Percentiles rank a stretch among this genome's conserved stretches.
phyloP scores from a whole-genome alignment of 1,139 yeast species.

The Yamadazyma trypodendri region DNA sequence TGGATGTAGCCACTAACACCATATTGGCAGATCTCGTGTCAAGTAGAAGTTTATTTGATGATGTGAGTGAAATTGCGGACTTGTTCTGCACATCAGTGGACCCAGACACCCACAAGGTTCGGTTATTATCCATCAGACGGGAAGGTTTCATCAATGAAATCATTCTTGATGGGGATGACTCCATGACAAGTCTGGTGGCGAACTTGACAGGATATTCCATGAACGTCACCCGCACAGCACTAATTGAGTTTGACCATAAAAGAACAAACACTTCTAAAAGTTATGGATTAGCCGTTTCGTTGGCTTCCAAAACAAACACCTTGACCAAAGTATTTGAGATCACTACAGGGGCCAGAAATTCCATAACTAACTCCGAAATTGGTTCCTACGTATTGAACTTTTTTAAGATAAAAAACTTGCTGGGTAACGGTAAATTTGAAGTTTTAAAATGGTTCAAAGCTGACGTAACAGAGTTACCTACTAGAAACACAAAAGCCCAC shows the following conservation, averaged over 20 bases:
- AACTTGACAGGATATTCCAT: slow-evolving; percentile 6
- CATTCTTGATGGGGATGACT: slow-evolving; percentile 14
- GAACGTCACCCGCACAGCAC: slow-evolving; percentile 11
- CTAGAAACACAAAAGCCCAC: slow-evolving; percentile 2
- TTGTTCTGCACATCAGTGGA: slow-evolving; percentile 13
- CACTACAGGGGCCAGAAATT: slow-evolving; percentile 12
- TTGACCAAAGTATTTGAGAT: slow-evolving; percentile 18
- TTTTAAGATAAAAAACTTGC: slow-evolving; percentile 15
- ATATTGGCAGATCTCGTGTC: slow-evolving; percentile 4
- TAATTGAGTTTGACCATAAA: slow-evolving; percentile 19
- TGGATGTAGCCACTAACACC: slow-evolving; percentile 3
- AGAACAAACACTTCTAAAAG: slow-evolving; percentile 7
- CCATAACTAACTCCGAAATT: slow-evolving; percentile 13
- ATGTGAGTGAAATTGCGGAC: slow-evolving; percentile 10
- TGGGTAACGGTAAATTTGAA: slow-evolving; percentile 13
- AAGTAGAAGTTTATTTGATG: slow-evolving; percentile 4
- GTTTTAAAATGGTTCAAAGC: slow-evolving; percentile 20
- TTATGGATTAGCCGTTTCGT: slow-evolving; percentile 18
- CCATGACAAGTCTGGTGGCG: slow-evolving; percentile 9
- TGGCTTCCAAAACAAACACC: slow-evolving; percentile 9
- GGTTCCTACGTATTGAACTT: slow-evolving; percentile 20
- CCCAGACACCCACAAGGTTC: slow-evolving; percentile 4
- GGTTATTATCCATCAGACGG: slow-evolving; percentile 13
- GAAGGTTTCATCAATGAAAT: slow-evolving; percentile 13
- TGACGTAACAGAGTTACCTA: slow-evolving; percentile 6